These are phyloP conservation scores for Berberis vulgaris DNA, from an alignment of 164 flowering plant genomes.

Conservation along the genomic window DNA sequence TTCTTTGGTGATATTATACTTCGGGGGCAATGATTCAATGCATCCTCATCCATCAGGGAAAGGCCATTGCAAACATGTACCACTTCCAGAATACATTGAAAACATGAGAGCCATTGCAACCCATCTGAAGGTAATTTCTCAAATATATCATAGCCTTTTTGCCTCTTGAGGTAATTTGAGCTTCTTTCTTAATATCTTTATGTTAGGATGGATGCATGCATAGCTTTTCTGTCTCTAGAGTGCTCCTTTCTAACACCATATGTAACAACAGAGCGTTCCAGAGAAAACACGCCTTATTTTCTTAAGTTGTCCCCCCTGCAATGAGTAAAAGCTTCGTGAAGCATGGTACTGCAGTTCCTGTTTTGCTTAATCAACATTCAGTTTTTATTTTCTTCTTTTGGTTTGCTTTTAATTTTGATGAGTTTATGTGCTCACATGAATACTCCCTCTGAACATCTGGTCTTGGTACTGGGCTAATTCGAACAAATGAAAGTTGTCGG, in stretches of 20 bases:
- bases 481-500: slow-evolving; percentile 68
- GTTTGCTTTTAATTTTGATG: too few relatives aligned
- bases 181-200: too few relatives aligned
- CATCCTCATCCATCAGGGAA: slow-evolving; percentile 61
- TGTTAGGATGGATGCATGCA: too few relatives aligned
- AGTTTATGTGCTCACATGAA: too few relatives aligned
- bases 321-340: not conserved
- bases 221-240: too few relatives aligned
- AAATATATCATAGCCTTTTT: too few relatives aligned
- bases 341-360: not conserved
- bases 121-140: slow-evolving; percentile 58
- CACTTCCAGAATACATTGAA: slow-evolving; percentile 70
- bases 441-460: too few relatives aligned
- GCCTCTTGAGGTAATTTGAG: too few relatives aligned
- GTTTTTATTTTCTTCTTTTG: too few relatives aligned
- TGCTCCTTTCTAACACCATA: too few relatives aligned
- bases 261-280: slow-evolving; percentile 1
- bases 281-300: slow-evolving; percentile 2
- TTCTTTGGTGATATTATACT: slow-evolving; percentile 73
- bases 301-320: slow-evolving; percentile 2
- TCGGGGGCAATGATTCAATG: slow-evolving; percentile 98
- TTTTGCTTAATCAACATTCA: too few relatives aligned
- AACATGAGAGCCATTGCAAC: slow-evolving; percentile 70
- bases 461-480: not conserved
- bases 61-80: slow-evolving; percentile 65